A percentile compares a stretch with the other conserved stretches of the same genome.
Evolutionary conservation across 352 stramenopile species (phyloP).

Genomic region (Phytophthora lateralis): DNA sequence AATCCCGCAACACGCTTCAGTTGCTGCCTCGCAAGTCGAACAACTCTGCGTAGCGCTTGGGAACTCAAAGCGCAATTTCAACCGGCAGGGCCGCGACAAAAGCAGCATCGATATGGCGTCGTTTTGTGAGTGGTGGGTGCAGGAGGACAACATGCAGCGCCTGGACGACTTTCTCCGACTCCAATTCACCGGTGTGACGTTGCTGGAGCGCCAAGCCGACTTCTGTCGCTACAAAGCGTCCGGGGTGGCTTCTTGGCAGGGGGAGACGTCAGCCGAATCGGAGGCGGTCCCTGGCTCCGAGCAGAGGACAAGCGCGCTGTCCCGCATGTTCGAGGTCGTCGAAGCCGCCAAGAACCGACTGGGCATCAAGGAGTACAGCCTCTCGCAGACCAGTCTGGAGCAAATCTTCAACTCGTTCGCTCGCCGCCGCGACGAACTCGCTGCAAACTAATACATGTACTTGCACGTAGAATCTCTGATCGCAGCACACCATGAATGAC

Average conservation of each 20-base stretch:
- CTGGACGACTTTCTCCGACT: constrained; percentile 45
- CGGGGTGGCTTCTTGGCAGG: neutral
- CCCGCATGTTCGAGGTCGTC: constrained; percentile 74
- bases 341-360: constrained; percentile 58
- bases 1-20: neutral
- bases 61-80: constrained; percentile 30
- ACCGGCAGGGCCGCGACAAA: constrained; percentile 24
- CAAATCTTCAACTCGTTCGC: constrained; percentile 94
- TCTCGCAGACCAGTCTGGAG: constrained; percentile 91
- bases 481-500: too few relatives aligned
- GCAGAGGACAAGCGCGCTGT: constrained; percentile 39
- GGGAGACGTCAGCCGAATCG: neutral
- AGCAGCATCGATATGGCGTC: constrained; percentile 31
- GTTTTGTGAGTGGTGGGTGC: constrained; percentile 69
- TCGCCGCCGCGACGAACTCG: constrained; percentile 13
- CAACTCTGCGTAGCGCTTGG: constrained; percentile 40
- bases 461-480: too few relatives aligned
- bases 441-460: neutral
- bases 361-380: constrained; percentile 83
- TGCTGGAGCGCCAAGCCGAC: constrained; percentile 69
- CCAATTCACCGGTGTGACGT: constrained; percentile 36
- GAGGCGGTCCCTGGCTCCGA: neutral
- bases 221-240: constrained; percentile 68
- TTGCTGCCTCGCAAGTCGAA: constrained; percentile 16
- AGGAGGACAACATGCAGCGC: constrained; percentile 54